Percentiles rank a stretch among this genome's conserved stretches.
Conservation (phyloP, 2,329 filamentous ascomycete genomes). For the Fusarium chaquense region DNA sequence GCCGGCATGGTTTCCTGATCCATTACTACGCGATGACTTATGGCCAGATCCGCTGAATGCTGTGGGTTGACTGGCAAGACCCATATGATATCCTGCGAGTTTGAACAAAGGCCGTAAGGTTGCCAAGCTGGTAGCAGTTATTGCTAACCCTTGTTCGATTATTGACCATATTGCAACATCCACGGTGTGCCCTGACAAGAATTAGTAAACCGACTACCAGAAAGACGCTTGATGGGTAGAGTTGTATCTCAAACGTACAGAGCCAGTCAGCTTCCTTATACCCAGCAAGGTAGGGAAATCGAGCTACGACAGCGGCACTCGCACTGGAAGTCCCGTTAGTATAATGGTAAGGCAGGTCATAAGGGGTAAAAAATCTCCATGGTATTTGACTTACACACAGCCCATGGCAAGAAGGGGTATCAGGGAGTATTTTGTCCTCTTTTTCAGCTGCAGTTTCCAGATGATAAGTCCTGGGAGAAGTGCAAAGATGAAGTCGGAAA, state of each 20-base stretch:
- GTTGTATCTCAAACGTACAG: slow-evolving; percentile 41
- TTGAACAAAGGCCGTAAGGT: slow-evolving; percentile 57
- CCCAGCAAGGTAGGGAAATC: slow-evolving; percentile 51
- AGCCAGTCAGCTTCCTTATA: slow-evolving; percentile 55
- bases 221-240: fast-evolving
- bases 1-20: slow-evolving; percentile 25
- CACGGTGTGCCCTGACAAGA: slow-evolving; percentile 48
- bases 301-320: slow-evolving; percentile 55
- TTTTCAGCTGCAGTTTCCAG: slow-evolving; percentile 63
- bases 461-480: slow-evolving; percentile 65
- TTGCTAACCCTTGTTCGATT: slow-evolving; percentile 58
- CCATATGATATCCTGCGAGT: slow-evolving; percentile 20
- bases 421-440: slow-evolving; percentile 61
- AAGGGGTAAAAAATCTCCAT: fast-evolving
- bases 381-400: slow-evolving; percentile 53
- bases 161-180: slow-evolving; percentile 61
- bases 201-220: not conserved
- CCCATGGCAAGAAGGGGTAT: slow-evolving; percentile 66
- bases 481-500: slow-evolving; percentile 62
- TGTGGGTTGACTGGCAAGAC: slow-evolving; percentile 23
- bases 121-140: slow-evolving; percentile 58
- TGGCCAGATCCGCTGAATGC: slow-evolving; percentile 17
- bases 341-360: fast-evolving
- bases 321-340: slow-evolving; percentile 46
- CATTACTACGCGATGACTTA: slow-evolving; percentile 4